These are phyloP conservation scores for Magnusiomyces starmeri DNA, from an alignment of 1,139 yeast genomes.

Conservation along the genomic window DNA sequence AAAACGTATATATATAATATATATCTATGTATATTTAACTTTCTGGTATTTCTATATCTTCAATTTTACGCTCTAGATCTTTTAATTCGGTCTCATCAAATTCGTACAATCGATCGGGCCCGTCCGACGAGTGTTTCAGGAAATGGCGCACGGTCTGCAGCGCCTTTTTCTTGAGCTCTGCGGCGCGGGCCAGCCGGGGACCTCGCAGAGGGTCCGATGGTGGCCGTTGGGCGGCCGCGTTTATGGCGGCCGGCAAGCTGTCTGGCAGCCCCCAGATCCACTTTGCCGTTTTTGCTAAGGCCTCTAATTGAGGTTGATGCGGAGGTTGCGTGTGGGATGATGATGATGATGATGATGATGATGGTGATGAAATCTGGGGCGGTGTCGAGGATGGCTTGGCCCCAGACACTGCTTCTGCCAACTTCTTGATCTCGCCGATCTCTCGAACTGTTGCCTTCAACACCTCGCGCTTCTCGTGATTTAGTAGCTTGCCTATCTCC, in stretches of 20 bases:
- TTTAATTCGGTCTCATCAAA: slow-evolving; percentile 1
- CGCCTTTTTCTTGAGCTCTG: not conserved
- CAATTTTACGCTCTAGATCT: not conserved
- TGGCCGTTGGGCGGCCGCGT: not conserved
- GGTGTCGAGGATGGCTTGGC: not conserved
- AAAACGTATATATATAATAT: not conserved
- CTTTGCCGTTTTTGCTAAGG: not conserved
- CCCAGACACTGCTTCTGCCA: not conserved
- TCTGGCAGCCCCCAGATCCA: not conserved
- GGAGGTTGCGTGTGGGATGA: too few relatives aligned
- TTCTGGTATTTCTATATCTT: not conserved
- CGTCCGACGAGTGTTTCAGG: too few relatives aligned
- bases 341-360: not conserved
- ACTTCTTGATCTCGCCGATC: not conserved
- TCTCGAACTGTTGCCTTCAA: not conserved
- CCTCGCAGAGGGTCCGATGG: not conserved
- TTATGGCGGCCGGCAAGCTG: not conserved
- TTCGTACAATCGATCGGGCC: not conserved
- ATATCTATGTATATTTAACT: not conserved
- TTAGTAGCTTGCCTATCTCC: not conserved
- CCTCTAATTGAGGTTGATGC: not conserved
- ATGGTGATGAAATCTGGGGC: not conserved
- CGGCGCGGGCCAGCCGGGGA: not conserved
- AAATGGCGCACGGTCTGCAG: not conserved
- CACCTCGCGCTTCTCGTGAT: not conserved